Conservation (phyloP, 2,329 filamentous ascomycete genomes). For the Phaeosphaeriaceae sp. region DNA sequence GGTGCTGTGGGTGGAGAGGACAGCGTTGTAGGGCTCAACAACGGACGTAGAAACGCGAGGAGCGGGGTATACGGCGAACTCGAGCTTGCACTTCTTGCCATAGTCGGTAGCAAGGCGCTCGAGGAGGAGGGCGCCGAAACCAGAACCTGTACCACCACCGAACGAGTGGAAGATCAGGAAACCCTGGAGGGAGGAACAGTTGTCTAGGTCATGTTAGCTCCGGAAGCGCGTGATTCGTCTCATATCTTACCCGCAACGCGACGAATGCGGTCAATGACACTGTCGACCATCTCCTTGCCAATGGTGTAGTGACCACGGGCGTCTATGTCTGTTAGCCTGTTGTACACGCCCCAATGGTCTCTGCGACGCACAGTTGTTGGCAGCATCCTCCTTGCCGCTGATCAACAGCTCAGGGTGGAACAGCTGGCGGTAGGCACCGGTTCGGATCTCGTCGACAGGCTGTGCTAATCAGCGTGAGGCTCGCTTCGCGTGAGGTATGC, state of each 20-base stretch:
- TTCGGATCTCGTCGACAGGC: slow-evolving; percentile 76
- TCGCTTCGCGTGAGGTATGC: not conserved
- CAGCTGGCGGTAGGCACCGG: slow-evolving; percentile 70
- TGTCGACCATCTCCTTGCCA: slow-evolving; percentile 78
- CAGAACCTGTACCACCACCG: slow-evolving; percentile 74
- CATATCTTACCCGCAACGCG: slow-evolving; percentile 68
- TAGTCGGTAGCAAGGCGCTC: slow-evolving; percentile 77
- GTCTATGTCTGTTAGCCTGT: slow-evolving; percentile 51
- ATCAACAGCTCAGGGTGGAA: slow-evolving; percentile 77
- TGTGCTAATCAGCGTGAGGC: slow-evolving; percentile 36
- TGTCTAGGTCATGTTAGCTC: slow-evolving; percentile 58
- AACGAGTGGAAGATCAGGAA: slow-evolving; percentile 80
- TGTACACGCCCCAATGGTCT: not conserved
- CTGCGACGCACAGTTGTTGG: slow-evolving; percentile 70
- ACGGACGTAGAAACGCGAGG: slow-evolving; percentile 74
- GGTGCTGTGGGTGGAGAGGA: slow-evolving; percentile 76
- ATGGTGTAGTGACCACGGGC: slow-evolving; percentile 79
- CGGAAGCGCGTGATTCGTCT: not conserved
- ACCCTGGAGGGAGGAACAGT: slow-evolving; percentile 75
- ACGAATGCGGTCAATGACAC: slow-evolving; percentile 72
- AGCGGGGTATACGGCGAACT: slow-evolving; percentile 75
- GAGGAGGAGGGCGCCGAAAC: slow-evolving; percentile 74
- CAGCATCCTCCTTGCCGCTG: slow-evolving; percentile 78
- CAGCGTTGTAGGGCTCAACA: slow-evolving; percentile 77
- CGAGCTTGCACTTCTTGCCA: slow-evolving; percentile 79